A percentile compares a stretch with the other conserved stretches of the same genome.
Evolutionary conservation across 768 basidiomycete genomes (phyloP).

Genomic region (Sarcomyxa edulis): DNA sequence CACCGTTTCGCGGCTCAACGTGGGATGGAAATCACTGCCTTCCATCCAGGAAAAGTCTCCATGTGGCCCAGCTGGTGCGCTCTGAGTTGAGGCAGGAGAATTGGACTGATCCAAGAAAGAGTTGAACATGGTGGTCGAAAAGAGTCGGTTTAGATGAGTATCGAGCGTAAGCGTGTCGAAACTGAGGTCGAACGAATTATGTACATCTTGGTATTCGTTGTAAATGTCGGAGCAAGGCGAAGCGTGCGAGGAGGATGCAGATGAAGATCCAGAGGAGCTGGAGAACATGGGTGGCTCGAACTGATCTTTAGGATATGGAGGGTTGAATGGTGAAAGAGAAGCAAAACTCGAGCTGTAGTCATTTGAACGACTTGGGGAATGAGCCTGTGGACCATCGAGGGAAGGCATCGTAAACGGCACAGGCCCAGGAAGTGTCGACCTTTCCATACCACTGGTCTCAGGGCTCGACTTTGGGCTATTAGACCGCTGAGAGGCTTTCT

Average conservation of each 20-base stretch:
- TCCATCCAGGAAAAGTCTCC: conserved; percentile 30
- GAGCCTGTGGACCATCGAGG: conserved; percentile 1
- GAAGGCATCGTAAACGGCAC: neutral
- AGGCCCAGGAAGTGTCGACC: too few species aligned
- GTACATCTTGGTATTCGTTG: conserved; percentile 24
- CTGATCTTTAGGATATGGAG: conserved; percentile 13
- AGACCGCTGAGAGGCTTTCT: conserved; percentile 15
- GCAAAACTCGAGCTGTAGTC: neutral
- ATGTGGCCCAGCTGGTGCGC: conserved; percentile 12
- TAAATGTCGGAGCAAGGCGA: conserved; percentile 35
- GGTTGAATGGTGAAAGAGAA: neutral
- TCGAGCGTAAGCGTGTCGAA: conserved; percentile 26
- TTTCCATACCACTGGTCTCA: too few species aligned
- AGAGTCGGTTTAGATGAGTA: conserved; percentile 25
- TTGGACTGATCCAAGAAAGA: conserved; percentile 30
- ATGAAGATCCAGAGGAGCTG: conserved; percentile 27
- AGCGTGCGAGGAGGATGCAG: conserved; percentile 29
- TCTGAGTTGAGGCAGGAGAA: conserved; percentile 21
- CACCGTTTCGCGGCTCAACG: too few species aligned
- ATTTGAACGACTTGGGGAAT: neutral
- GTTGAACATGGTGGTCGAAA: conserved; percentile 29
- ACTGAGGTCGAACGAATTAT: conserved; percentile 24
- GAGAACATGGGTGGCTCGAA: conserved; percentile 16
- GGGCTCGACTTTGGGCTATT: neutral
- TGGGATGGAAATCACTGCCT: conserved; percentile 27